These are phyloP conservation scores for Thyridium curvatum DNA, from an alignment of 2,329 filamentous ascomycete genomes.

Conservation along the genomic window DNA sequence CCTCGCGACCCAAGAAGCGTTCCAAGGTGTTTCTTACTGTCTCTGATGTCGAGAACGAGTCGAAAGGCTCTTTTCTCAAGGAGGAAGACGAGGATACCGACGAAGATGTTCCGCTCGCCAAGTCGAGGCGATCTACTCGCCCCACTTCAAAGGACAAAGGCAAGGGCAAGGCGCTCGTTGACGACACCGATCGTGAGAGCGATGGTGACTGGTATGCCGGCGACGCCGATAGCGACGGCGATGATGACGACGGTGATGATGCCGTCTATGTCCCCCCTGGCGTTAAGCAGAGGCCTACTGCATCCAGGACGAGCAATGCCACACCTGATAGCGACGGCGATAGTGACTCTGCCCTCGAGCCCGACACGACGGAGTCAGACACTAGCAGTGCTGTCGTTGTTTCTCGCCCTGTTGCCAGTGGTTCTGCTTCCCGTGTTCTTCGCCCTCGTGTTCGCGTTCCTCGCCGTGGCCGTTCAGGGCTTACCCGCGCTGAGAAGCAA, in stretches of 20 bases:
- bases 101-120: background rate
- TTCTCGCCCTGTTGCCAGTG: too few relatives aligned
- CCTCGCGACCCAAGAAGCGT: background rate
- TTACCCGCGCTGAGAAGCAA: constrained; percentile 16
- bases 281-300: too few relatives aligned
- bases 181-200: background rate
- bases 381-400: background rate
- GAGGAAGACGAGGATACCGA: background rate
- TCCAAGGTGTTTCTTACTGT: constrained; percentile 1
- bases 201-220: background rate
- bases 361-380: background rate
- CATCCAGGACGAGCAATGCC: too few relatives aligned
- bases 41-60: constrained; percentile 1
- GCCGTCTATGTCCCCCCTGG: too few relatives aligned
- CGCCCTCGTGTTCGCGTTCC: constrained; percentile 7
- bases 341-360: constrained; percentile 7
- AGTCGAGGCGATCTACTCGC: background rate
- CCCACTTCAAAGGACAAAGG: background rate
- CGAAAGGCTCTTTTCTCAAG: background rate
- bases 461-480: constrained; percentile 26
- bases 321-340: constrained; percentile 8
- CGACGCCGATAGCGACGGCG: constrained; percentile 10
- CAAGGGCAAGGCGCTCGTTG: background rate
- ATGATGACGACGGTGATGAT: constrained; percentile 23
- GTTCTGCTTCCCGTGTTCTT: too few relatives aligned